Base-by-base conservation (phyloP, 2,329 filamentous ascomycete species). In the Aspergillus sp. region DNA sequence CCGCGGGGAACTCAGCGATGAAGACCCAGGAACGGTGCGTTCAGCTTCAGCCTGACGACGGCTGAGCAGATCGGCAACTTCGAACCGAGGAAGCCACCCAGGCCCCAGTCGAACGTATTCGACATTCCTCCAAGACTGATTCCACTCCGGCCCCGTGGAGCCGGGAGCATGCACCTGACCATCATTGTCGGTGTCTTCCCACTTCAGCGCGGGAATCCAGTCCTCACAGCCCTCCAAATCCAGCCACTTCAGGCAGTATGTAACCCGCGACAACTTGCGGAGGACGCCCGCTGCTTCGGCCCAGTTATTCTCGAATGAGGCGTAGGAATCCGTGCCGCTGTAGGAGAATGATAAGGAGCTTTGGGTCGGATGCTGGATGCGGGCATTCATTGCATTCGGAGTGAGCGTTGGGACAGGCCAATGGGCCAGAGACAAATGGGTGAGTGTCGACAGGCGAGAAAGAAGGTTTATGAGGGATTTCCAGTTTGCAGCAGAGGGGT, bases 351-450 rank as follows among this genome's bases (percentile, higher is more conserved):
- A 51, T 10, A 61, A 57, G 12, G 58, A 58, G 31, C 61, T 50
- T 15, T 58, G 54, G 13, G 57, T 58, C 11, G 55, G 49, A 8
- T 65, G 50, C 40, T 45, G 50, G 22, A 71, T 57, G 8, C 62
- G 64, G 5, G 65, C 51, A 6, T 63, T 66, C 2, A 57, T 55
- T 2, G 72, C 57, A 38, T 74, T 70, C 1, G 72, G 71, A 0
- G 71, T 75, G n/a, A 71, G 54, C 0, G 68, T 72, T 2, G 75
- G 75, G 13, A 63, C 56, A 2, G 74, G 74, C 75, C 75, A 80
- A 49, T 75, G 64, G 2, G 75, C 74, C 2, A 80, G 61, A 0
- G 75, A 79, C 2, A 80, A 60, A 42, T 79, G 75, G 0, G 74
- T 78, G 15, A 80, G 50, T 3, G 66, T 73, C n/a, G 69, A 62